Base-by-base conservation (phyloP, 352 stramenopile genomes). In the Peronosclerospora sorghi region DNA sequence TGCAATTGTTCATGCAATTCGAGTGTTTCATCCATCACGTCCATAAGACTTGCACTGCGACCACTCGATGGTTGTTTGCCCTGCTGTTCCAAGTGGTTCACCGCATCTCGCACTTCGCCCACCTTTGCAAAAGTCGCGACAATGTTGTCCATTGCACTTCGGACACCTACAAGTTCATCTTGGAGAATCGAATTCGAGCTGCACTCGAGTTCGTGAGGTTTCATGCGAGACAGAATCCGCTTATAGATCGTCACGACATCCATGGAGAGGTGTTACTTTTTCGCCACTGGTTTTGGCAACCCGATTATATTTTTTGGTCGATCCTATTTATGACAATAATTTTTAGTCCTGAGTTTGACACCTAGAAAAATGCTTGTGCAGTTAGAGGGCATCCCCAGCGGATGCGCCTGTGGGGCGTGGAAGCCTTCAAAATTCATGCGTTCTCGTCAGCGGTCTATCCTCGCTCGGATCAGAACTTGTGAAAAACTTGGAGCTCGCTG, bases 31-130 rank as follows among this genome's bases (percentile, higher is more conserved):
- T 59, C 29, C 43, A 62, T 44, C 28, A 30, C 18, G 14, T 49
- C 27, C 28, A 59, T 34, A 0, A 59, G 34, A 20, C 43, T 54
- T 4, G 19, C 34, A 17, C 48, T 59, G 18, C 34, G 40, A 8
- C 48, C 43, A 4, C 29, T 35, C 2, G 43, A 40, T 14, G 30
- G n/a, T n/a, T n/a, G 8, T 43, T 59, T 53, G 32, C 24, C 48
- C n/a, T n/a, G n/a, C 27, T 66, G 38, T 15, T 66, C 43, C 43
- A 62, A 18, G 26, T 62, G 42, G 5, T 47, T 48, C 24, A 62
- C 57, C 0, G 52, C 57, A 18, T 66, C 52, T 10, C 57, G 48
- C 20, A 66, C 39, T 46, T 66, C 52, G 34, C 40, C 32, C 37
- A 59, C 26, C 24, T 59, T 55, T 35, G 40, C 27, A 20, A 48